Percentiles rank a stretch among this genome's conserved stretches.
These are phyloP conservation scores for Lolium rigidum DNA, from an alignment of 176 grass and related monocot species.

Conservation along the genomic window DNA sequence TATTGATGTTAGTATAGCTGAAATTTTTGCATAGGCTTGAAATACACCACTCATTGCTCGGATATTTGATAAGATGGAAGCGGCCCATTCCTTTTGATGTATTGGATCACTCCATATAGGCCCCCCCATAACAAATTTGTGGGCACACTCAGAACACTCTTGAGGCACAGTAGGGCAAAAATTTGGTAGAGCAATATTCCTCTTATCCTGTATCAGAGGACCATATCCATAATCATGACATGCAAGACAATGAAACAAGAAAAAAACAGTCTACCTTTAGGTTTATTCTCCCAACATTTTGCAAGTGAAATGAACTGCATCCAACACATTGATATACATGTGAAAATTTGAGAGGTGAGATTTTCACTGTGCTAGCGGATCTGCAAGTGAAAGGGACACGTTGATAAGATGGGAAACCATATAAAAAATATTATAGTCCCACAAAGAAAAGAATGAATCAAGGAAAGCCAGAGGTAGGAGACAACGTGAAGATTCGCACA, in stretches of 20 bases:
- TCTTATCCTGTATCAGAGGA: conserved; percentile 55
- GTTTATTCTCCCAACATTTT: conserved; percentile 70
- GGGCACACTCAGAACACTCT: conserved; percentile 71
- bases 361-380: conserved; percentile 76
- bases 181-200: conserved; percentile 63
- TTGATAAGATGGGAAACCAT: conserved; percentile 25
- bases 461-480: conserved; percentile 29
- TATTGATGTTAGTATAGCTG: conserved; percentile 64
- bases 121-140: conserved; percentile 83
- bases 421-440: neutral
- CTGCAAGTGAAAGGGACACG: conserved; percentile 54
- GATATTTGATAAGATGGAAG: conserved; percentile 64
- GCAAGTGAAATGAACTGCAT: conserved; percentile 85
- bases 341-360: conserved; percentile 77
- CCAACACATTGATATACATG: conserved; percentile 88
- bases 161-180: conserved; percentile 69
- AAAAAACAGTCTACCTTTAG: conserved; percentile 54
- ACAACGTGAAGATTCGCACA: conserved; percentile 84
- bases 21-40: conserved; percentile 80
- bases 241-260: conserved; percentile 14
- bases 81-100: conserved; percentile 79
- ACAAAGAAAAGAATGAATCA: conserved; percentile 11
- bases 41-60: conserved; percentile 52
- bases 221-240: conserved; percentile 29
- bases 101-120: conserved; percentile 92